phyloP scores from a whole-genome alignment of 768 basidiomycete genomes.

The Tulasnella sp. region DNA sequence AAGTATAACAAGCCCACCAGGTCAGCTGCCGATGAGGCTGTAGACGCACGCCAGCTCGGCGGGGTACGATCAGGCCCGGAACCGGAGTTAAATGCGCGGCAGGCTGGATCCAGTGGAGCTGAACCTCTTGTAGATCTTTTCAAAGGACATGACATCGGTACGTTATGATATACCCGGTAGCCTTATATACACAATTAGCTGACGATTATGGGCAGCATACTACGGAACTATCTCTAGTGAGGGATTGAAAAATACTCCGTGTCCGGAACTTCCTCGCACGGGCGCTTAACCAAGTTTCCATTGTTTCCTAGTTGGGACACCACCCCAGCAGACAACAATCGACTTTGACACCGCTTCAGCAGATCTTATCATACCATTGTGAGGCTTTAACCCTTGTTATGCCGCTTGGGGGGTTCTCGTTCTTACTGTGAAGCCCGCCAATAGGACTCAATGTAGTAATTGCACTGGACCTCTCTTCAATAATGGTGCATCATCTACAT shows the following conservation, averaged over 20 bases:
- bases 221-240: background rate
- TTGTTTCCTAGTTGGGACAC: slow-evolving; percentile 8
- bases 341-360: slow-evolving; percentile 7
- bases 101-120: background rate
- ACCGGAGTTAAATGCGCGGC: background rate
- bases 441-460: background rate
- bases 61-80: too few relatives aligned
- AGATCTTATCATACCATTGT: slow-evolving; percentile 7
- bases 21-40: too few relatives aligned
- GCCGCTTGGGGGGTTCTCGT: background rate
- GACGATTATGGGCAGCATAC: background rate
- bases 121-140: background rate
- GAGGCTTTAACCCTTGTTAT: background rate
- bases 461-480: slow-evolving; percentile 1
- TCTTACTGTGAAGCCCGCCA: background rate
- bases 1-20: background rate
- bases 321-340: background rate
- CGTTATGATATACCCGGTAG: background rate
- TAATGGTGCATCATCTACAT: background rate
- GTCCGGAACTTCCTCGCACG: background rate
- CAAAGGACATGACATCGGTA: background rate
- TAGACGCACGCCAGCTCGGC: too few relatives aligned
- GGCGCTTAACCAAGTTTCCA: background rate
- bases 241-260: background rate
- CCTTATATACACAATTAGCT: too few relatives aligned